These are phyloP conservation scores for Eleusine coracana DNA, from an alignment of 176 grass and related monocot genomes.

Conservation along the genomic window DNA sequence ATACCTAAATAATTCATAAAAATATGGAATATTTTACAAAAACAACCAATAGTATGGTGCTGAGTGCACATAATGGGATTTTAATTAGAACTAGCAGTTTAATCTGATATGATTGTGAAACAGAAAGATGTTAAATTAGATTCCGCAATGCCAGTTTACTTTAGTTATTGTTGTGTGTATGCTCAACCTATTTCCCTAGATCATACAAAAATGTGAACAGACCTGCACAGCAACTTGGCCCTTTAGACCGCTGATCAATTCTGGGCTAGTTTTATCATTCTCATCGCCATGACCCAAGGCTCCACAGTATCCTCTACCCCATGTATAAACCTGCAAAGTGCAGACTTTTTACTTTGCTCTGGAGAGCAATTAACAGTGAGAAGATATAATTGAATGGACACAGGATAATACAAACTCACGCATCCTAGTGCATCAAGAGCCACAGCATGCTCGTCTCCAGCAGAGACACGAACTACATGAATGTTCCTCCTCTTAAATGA, in stretches of 20 bases:
- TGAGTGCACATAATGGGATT: background rate
- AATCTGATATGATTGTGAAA: background rate
- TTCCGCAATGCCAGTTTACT: background rate
- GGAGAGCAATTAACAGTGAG: constrained; percentile 15
- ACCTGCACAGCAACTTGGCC: constrained; percentile 92
- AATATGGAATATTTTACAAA: constrained; percentile 9
- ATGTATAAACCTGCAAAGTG: constrained; percentile 90
- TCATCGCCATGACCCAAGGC: constrained; percentile 98
- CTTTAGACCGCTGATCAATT: constrained; percentile 69
- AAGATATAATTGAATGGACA: constrained; percentile 10
- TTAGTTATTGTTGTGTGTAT: background rate
- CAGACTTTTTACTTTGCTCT: constrained; percentile 26
- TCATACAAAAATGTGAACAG: constrained; percentile 32
- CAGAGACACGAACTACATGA: constrained; percentile 92
- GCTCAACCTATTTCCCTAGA: background rate
- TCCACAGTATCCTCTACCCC: constrained; percentile 98
- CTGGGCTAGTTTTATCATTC: constrained; percentile 95
- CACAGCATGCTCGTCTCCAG: constrained; percentile 97
- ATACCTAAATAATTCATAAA: constrained; percentile 69
- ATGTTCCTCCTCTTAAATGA: constrained; percentile 84
- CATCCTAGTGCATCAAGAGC: constrained; percentile 87
- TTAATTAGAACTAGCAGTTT: constrained; percentile 6
- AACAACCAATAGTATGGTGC: background rate
- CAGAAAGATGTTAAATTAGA: background rate
- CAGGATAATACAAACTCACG: constrained; percentile 51